phyloP scores from a whole-genome alignment of 179 eudicot species.

The Heliamphora pulchella region DNA sequence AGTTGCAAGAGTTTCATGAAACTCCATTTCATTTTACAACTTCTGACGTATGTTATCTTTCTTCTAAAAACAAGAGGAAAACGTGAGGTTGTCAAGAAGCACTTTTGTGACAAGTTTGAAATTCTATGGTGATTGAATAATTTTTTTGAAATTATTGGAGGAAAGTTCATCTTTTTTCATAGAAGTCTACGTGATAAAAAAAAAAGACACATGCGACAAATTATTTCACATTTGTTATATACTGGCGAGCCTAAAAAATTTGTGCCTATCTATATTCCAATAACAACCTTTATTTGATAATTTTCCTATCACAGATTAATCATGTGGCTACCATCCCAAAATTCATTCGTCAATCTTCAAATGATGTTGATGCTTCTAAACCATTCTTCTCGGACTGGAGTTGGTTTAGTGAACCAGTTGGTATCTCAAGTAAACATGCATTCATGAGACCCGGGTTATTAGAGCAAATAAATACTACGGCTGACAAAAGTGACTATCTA shows the following conservation, averaged over 20 bases:
- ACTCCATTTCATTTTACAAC: background rate
- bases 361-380: conserved; percentile 32
- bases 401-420: conserved; percentile 77
- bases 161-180: background rate
- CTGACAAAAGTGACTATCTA: conserved; percentile 84
- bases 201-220: background rate
- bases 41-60: background rate
- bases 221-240: background rate
- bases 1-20: background rate
- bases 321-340: conserved; percentile 48
- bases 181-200: too few relatives aligned
- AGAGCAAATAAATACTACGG: conserved; percentile 90
- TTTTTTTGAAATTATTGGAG: background rate
- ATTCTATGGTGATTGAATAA: background rate
- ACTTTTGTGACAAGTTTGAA: background rate
- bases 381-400: conserved; percentile 57
- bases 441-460: conserved; percentile 50
- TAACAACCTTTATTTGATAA: background rate
- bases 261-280: background rate
- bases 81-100: background rate
- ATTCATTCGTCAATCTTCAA: conserved; percentile 34
- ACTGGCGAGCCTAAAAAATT: background rate
- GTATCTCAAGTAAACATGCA: conserved; percentile 58
- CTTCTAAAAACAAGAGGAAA: background rate
- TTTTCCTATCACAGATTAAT: conserved; percentile 52